Evolutionary conservation across 2,329 filamentous ascomycete species (phyloP).

Genomic region (Chalaropsis ovoidea): DNA sequence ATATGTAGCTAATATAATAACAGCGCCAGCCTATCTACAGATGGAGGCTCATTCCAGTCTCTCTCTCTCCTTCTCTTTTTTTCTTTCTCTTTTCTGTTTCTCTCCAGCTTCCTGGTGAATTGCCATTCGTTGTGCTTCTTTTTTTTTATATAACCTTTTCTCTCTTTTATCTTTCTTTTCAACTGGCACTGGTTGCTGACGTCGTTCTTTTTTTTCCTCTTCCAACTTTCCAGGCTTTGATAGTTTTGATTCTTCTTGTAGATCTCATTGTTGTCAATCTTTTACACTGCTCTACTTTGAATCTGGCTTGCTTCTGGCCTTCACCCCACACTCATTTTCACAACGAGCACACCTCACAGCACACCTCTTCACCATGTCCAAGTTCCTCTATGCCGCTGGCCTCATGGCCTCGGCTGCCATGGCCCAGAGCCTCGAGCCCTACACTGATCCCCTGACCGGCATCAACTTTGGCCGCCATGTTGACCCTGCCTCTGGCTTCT

Average conservation of each 20-base stretch:
- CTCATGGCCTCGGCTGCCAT: slow-evolving; percentile 19
- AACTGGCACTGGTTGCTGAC: slow-evolving; percentile 21
- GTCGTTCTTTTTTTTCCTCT: slow-evolving; percentile 21
- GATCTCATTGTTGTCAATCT: background rate
- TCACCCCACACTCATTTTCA: slow-evolving; percentile 5
- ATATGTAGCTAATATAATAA: slow-evolving; percentile 3
- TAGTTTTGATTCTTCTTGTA: background rate
- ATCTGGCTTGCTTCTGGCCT: background rate
- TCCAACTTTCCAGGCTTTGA: slow-evolving; percentile 3
- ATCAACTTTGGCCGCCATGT: slow-evolving; percentile 37
- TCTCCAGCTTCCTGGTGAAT: slow-evolving; percentile 21
- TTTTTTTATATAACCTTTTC: slow-evolving; percentile 1
- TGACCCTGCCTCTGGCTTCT: slow-evolving; percentile 33
- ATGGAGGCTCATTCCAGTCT: background rate
- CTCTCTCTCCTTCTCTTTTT: slow-evolving; percentile 10
- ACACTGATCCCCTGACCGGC: slow-evolving; percentile 38
- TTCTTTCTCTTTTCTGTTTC: slow-evolving; percentile 9
- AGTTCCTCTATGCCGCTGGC: slow-evolving; percentile 16
- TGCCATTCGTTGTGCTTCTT: background rate
- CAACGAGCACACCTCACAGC: background rate
- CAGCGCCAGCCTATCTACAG: background rate
- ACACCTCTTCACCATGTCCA: slow-evolving; percentile 17
- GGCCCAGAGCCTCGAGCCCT: slow-evolving; percentile 28
- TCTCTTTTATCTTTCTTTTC: slow-evolving; percentile 17
- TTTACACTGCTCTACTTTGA: background rate